These are phyloP conservation scores for Lolium rigidum DNA, from an alignment of 176 grass and related monocot genomes.

Conservation along the genomic window DNA sequence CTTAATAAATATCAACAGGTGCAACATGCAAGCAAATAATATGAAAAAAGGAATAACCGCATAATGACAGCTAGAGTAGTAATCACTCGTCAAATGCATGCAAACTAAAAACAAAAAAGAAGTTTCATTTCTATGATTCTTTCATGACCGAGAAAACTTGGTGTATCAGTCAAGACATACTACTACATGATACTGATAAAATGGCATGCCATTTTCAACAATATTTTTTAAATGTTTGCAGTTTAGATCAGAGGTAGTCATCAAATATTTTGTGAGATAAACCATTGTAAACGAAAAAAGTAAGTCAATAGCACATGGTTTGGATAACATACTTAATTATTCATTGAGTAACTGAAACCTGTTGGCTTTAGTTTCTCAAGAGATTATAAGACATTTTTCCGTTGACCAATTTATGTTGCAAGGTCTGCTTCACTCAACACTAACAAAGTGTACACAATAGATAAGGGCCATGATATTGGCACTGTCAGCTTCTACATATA, in stretches of 20 bases:
- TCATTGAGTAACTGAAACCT: slow-evolving; percentile 23
- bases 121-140: background rate
- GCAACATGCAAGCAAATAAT: background rate
- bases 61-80: background rate
- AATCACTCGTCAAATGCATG: background rate
- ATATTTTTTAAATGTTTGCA: background rate
- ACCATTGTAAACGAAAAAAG: background rate
- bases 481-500: background rate
- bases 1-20: background rate
- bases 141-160: background rate
- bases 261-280: slow-evolving; percentile 20
- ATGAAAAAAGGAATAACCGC: background rate
- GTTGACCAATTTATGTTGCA: slow-evolving; percentile 41
- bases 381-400: background rate
- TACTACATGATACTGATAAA: background rate
- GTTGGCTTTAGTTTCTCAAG: slow-evolving; percentile 29
- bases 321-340: slow-evolving; percentile 19
- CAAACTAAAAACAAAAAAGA: background rate
- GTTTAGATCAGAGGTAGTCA: background rate
- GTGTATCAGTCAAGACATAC: slow-evolving; percentile 10
- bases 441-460: background rate
- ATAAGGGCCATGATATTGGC: background rate
- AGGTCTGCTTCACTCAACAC: slow-evolving; percentile 28
- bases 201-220: slow-evolving; percentile 2
- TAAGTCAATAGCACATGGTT: slow-evolving; percentile 12